Evolutionary conservation across 441 rosid genomes (phyloP).

Genomic region (Corymbia citriodora): DNA sequence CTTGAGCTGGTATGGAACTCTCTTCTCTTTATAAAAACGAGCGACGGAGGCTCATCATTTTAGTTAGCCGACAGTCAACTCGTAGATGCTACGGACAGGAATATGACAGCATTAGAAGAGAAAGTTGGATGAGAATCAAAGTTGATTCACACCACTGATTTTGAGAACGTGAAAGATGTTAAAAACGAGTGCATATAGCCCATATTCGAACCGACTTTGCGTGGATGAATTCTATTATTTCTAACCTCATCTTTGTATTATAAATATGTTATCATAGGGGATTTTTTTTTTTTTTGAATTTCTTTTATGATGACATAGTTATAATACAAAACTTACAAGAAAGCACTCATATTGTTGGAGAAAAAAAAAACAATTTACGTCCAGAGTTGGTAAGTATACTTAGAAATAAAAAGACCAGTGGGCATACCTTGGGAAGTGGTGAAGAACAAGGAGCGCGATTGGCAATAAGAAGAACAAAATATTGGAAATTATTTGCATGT

Average conservation of each 20-base stretch:
- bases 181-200: not conserved
- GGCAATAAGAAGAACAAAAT: too few species aligned
- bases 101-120: not conserved
- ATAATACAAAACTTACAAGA: too few species aligned
- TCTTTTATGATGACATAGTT: too few species aligned
- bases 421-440: not conserved
- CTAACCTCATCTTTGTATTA: not conserved
- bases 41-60: not conserved
- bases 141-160: too few species aligned
- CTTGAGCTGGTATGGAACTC: not conserved
- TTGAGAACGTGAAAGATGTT: not conserved
- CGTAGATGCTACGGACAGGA: not conserved
- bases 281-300: too few species aligned
- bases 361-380: too few species aligned
- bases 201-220: not conserved
- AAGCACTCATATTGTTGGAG: too few species aligned
- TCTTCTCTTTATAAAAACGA: not conserved
- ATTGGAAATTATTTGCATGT: too few species aligned
- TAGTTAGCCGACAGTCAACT: not conserved
- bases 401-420: too few species aligned
- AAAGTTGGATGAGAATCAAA: not conserved
- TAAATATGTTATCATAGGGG: not conserved
- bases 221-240: not conserved
- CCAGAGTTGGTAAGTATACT: too few species aligned
- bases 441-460: not conserved